Percentiles rank a stretch among this genome's conserved stretches.
Evolutionary conservation across 2,329 filamentous ascomycete species (phyloP).

Genomic region (Trichophyton mentagrophytes): DNA sequence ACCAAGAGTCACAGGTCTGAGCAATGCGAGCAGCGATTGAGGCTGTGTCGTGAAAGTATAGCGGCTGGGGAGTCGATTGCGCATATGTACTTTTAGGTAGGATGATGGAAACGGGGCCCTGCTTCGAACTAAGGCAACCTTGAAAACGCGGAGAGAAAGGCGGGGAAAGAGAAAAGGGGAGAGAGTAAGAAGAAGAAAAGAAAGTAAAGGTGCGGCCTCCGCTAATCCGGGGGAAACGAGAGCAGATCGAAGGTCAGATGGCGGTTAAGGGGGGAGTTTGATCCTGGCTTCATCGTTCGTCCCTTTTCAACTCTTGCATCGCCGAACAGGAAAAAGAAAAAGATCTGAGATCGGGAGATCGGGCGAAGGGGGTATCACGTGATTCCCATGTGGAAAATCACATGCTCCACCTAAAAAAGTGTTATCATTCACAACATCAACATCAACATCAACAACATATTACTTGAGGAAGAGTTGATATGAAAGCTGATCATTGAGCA

Average conservation of each 20-base stretch:
- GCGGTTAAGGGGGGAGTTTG: neutral
- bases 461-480: no score
- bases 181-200: neutral
- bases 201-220: constrained; percentile 4
- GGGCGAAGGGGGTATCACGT: neutral
- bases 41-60: neutral
- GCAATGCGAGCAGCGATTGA: neutral
- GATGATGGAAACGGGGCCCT: neutral
- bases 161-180: neutral
- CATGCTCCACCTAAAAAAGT: neutral
- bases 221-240: constrained; percentile 2
- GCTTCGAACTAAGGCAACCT: neutral
- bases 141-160: neutral
- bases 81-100: neutral
- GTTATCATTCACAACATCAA: no score
- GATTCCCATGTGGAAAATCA: neutral
- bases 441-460: neutral
- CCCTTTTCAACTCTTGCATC: neutral
- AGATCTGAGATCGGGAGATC: neutral
- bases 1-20: neutral
- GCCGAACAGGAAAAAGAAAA: neutral
- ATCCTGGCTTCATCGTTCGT: neutral
- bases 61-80: neutral
- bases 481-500: no score
- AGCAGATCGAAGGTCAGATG: neutral